Evolutionary conservation across 768 basidiomycete genomes (phyloP).

Genomic region (Ramaria sp.): DNA sequence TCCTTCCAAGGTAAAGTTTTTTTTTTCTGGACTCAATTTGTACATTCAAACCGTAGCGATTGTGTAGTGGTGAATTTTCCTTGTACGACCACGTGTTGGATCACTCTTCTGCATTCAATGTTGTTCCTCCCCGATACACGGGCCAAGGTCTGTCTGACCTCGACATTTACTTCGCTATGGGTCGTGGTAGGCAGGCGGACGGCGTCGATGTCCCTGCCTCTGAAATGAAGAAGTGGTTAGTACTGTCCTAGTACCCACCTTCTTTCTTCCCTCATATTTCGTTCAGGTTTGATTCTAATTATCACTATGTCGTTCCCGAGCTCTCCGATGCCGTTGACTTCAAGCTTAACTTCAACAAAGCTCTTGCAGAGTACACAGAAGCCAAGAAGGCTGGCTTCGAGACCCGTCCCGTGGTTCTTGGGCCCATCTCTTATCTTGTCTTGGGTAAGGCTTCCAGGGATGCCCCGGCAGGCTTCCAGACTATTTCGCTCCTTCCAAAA

Average conservation of each 20-base stretch:
- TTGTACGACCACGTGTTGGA: slow-evolving; percentile 98
- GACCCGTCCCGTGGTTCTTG: slow-evolving; percentile 93
- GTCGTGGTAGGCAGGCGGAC: slow-evolving; percentile 91
- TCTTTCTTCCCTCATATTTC: neutral
- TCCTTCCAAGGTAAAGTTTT: slow-evolving; percentile 71
- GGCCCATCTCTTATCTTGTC: slow-evolving; percentile 89
- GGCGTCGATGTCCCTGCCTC: slow-evolving; percentile 94
- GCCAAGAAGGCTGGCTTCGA: slow-evolving; percentile 80
- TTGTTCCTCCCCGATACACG: slow-evolving; percentile 88
- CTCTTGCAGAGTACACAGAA: slow-evolving; percentile 88
- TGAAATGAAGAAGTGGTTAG: slow-evolving; percentile 99
- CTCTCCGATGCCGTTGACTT: slow-evolving; percentile 84
- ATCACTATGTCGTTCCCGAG: slow-evolving; percentile 98
- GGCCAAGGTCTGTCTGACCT: slow-evolving; percentile 78
- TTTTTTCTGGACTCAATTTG: neutral
- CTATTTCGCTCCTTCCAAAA: slow-evolving; percentile 81
- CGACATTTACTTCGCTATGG: slow-evolving; percentile 98
- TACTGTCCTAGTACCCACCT: slow-evolving; percentile 7
- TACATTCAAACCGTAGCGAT: slow-evolving; percentile 8
- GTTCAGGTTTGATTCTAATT: slow-evolving; percentile 93
- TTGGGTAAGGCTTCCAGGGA: slow-evolving; percentile 88
- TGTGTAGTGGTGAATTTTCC: slow-evolving; percentile 86
- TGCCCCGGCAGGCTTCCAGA: slow-evolving; percentile 73
- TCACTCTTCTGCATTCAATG: slow-evolving; percentile 93
- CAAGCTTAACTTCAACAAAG: slow-evolving; percentile 94